Evolutionary conservation across 176 grass and related monocot species (phyloP).

Genomic region (Calamus simplicifolius): DNA sequence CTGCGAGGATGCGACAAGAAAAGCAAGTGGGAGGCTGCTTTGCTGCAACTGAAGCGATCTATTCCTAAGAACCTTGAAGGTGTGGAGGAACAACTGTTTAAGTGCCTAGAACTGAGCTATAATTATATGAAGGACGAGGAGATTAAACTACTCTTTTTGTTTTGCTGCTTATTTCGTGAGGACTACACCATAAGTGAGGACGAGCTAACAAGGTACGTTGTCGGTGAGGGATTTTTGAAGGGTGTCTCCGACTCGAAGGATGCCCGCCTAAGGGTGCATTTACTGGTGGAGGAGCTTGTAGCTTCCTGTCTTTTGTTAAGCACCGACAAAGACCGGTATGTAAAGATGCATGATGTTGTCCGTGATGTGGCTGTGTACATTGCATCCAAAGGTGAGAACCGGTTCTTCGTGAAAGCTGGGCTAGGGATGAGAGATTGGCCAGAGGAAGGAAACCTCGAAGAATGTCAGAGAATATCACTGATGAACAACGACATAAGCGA

Average conservation of each 20-base stretch:
- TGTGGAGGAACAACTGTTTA: constrained; percentile 19
- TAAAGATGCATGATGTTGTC: constrained; percentile 27
- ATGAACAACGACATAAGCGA: constrained; percentile 1
- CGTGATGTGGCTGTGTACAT: constrained; percentile 22
- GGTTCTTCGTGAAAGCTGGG: constrained; percentile 8
- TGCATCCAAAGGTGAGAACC: constrained; percentile 11
- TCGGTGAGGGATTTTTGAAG: background rate
- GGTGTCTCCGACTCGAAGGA: background rate
- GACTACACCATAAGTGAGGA: constrained; percentile 20
- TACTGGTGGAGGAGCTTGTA: constrained; percentile 11
- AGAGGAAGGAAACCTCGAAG: background rate
- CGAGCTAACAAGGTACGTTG: constrained; percentile 1
- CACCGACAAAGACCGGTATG: background rate
- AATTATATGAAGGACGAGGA: constrained; percentile 5
- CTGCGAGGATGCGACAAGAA: background rate
- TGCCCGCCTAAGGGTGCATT: constrained; percentile 8
- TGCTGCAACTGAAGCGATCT: constrained; percentile 14
- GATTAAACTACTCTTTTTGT: constrained; percentile 16
- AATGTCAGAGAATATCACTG: constrained; percentile 14
- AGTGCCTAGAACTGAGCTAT: constrained; percentile 21
- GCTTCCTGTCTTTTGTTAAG: constrained; percentile 13
- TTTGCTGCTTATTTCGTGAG: constrained; percentile 21
- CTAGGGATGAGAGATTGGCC: background rate
- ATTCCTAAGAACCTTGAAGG: background rate
- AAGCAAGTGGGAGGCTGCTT: background rate